A percentile compares a stretch with the other conserved stretches of the same genome.
These are phyloP conservation scores for Candida sojae DNA, from an alignment of 1,139 yeast genomes.

Conservation along the genomic window DNA sequence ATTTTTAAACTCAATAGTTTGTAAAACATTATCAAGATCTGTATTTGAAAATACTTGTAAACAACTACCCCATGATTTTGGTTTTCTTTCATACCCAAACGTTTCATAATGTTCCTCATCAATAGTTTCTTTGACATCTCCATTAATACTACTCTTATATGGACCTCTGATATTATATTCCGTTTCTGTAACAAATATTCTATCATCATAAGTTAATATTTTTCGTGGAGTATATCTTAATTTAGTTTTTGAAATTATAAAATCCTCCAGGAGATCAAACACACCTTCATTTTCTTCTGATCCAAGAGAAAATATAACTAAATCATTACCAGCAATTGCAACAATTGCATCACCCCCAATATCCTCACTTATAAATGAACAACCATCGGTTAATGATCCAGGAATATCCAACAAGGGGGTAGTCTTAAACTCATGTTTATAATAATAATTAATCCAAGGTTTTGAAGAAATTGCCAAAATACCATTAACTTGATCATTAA, in stretches of 20 bases:
- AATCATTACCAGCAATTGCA: constrained; percentile 54
- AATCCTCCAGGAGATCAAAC: constrained; percentile 45
- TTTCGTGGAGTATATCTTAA: constrained; percentile 58
- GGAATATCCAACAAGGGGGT: constrained; percentile 42
- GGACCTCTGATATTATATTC: constrained; percentile 44
- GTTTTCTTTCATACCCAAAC: constrained; percentile 36
- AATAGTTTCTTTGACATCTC: constrained; percentile 14
- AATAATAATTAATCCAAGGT: constrained; percentile 38
- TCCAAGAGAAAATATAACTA: constrained; percentile 65
- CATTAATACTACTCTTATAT: constrained; percentile 14
- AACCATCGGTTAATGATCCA: constrained; percentile 29
- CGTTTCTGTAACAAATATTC: constrained; percentile 46
- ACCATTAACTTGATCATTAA: constrained; percentile 23
- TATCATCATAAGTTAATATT: constrained; percentile 31
- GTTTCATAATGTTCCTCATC: constrained; percentile 36
- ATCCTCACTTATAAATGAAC: constrained; percentile 65
- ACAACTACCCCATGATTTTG: constrained; percentile 49
- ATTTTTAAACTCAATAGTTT: constrained; percentile 40
- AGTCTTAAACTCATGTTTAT: constrained; percentile 31
- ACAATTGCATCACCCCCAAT: constrained; percentile 63
- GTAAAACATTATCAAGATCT: constrained; percentile 30
- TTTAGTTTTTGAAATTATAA: constrained; percentile 42
- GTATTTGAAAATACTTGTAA: constrained; percentile 45
- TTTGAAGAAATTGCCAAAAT: constrained; percentile 45
- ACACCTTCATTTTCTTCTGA: constrained; percentile 23